A percentile compares a stretch with the other conserved stretches of the same genome.
Conservation (phyloP, 2,329 filamentous ascomycete genomes). For the Diplodia corticola region DNA sequence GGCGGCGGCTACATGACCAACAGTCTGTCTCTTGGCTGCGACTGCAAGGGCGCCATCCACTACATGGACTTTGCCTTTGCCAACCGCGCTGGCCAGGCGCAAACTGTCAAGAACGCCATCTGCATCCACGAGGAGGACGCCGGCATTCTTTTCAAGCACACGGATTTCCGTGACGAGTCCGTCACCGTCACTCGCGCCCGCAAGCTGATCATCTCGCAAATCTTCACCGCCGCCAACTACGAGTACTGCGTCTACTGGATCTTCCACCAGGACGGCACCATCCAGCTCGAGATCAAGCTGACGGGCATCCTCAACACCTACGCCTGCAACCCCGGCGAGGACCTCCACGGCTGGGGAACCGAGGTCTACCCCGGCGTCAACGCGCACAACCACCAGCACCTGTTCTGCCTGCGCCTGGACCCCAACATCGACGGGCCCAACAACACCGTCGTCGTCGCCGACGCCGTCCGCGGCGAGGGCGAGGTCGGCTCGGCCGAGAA, state of each 20-base stretch:
- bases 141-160: conserved; percentile 92
- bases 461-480: conserved; percentile 69
- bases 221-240: conserved; percentile 95
- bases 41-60: conserved; percentile 88
- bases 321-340: conserved; percentile 74
- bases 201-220: conserved; percentile 84
- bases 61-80: conserved; percentile 89
- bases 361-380: conserved; percentile 90
- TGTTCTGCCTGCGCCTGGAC: conserved; percentile 88
- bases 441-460: conserved; percentile 83
- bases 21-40: conserved; percentile 72
- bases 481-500: conserved; percentile 81
- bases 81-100: conserved; percentile 71
- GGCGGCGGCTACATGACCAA: conserved; percentile 84
- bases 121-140: conserved; percentile 94
- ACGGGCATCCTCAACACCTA: conserved; percentile 95
- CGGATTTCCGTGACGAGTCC: conserved; percentile 88
- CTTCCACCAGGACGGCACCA: conserved; percentile 87
- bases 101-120: conserved; percentile 87
- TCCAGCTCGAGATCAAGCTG: conserved; percentile 86
- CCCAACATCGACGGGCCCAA: conserved; percentile 81
- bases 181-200: conserved; percentile 81
- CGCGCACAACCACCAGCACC: conserved; percentile 92
- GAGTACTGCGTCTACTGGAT: conserved; percentile 89
- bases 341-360: conserved; percentile 84